Conservation (phyloP, 2,329 filamentous ascomycete species). For the Coniochaeta prunicola region DNA sequence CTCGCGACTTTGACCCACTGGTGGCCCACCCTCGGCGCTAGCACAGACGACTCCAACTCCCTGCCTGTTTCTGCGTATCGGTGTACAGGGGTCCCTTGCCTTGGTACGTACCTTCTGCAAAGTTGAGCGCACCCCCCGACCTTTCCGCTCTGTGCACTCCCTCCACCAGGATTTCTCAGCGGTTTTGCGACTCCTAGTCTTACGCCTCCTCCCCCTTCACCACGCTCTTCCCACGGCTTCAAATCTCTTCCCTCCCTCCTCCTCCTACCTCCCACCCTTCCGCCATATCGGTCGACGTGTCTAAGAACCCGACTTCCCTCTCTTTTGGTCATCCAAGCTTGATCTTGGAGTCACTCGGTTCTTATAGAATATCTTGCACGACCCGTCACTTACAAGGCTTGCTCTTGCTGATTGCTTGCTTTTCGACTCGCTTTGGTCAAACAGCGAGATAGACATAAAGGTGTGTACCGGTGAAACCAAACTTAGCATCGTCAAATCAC, state of each 20-base stretch:
- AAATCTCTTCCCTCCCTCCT: background rate
- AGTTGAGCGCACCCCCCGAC: background rate
- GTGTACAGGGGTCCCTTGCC: background rate
- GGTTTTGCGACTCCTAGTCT: constrained; percentile 2
- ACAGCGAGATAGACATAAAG: background rate
- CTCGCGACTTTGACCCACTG: background rate
- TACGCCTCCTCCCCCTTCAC: constrained; percentile 3
- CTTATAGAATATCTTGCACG: background rate
- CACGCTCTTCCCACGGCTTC: background rate
- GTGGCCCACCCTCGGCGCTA: background rate
- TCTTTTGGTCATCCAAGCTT: background rate
- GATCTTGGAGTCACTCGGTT: background rate
- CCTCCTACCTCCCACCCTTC: background rate
- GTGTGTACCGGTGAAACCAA: background rate
- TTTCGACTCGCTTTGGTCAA: background rate
- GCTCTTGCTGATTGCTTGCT: background rate
- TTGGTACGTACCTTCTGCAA: constrained; percentile 1
- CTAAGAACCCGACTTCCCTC: background rate
- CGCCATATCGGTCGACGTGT: background rate
- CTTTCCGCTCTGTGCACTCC: constrained; percentile 2
- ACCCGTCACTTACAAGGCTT: background rate
- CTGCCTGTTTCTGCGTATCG: background rate
- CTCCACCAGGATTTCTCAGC: constrained; percentile 2
- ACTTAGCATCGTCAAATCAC: background rate
- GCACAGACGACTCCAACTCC: background rate